Percentiles rank a stretch among this genome's conserved stretches.
These are phyloP conservation scores for Incumbomyces lentus DNA, from an alignment of 2,329 filamentous ascomycete species.

Conservation along the genomic window DNA sequence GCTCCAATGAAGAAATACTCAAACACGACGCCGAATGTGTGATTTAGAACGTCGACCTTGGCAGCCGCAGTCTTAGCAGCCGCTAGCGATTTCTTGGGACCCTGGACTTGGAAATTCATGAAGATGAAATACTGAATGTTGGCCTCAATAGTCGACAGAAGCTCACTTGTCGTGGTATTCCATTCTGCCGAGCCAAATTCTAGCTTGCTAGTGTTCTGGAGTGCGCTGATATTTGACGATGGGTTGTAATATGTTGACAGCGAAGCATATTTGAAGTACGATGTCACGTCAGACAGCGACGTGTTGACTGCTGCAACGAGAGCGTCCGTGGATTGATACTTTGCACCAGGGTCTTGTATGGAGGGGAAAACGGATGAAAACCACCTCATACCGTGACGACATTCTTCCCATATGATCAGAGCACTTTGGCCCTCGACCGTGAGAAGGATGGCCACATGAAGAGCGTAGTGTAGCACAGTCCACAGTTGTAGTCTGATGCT, in stretches of 20 bases:
- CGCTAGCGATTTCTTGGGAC: not conserved
- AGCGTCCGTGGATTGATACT: not conserved
- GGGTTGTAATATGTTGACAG: not conserved
- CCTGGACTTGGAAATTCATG: not conserved
- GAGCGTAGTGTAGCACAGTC: conserved; percentile 46
- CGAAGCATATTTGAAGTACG: not conserved
- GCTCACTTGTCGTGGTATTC: not conserved
- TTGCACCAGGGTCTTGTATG: not conserved
- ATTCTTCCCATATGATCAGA: conserved; percentile 8
- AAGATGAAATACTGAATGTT: not conserved
- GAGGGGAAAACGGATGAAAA: not conserved
- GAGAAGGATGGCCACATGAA: conserved; percentile 52
- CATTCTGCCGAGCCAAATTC: not conserved
- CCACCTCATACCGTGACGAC: not conserved
- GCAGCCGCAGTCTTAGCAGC: not conserved
- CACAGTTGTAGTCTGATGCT: conserved; percentile 47
- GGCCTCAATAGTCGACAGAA: not conserved
- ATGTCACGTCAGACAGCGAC: not conserved
- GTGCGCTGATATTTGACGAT: not conserved
- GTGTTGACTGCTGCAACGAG: not conserved
- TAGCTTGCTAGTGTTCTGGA: not conserved
- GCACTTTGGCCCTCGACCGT: conserved; percentile 46
- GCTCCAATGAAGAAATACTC: conserved; percentile 9
- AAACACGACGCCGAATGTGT: conserved; percentile 6
- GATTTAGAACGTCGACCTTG: not conserved